Evolutionary conservation across 805 yeast genomes (phyloP), one percentile per base, ranked within the genome.

Genomic region (Teunomyces stri): DNA sequence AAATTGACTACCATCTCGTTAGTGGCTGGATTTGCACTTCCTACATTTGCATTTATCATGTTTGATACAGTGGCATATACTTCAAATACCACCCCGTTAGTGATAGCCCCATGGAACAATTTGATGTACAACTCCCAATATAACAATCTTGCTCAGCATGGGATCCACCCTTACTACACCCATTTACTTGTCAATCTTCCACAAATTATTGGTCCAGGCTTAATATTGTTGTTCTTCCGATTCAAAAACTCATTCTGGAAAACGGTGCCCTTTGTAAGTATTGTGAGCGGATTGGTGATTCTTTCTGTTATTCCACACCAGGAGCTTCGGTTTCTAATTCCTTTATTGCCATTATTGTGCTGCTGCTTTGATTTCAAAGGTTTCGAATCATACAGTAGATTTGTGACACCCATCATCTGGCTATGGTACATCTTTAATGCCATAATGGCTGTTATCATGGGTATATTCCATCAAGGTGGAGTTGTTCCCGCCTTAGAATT

Each of bases 401-500:
- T 51, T 13, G 53, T 62, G 6, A 53, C 64, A 3, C 33, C 61
- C 3, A 45, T 70, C 3, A 53, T 74, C 13, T 56, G 63, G 28
- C 33, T 65, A 0, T 88, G 96, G 91, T 65, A 84, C 15, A 49
- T 69, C 0, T 94, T 88, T 69, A 91, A 90, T 59, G 11, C 77
- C 0, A 37, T 71, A 0, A 63, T 88, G 69, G 80, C 82, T 1
- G 11, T 83, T 0, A 51, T 91, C 1, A 84, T 88, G 86, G 98
- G 98, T 0, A 61, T 81, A 0, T 72, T 82, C 22, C 99, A 94
- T 58, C 99, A 94, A 69, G 90, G 92, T 35, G 99, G 99, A 1
- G 80, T 94, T 0, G 69, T 92, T 1, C 85, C 88, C 0, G 85
- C 87, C 0, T 68, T 87, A 33, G 70, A 69, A 18, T 60, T 72